Evolutionary conservation across 305 asterid genomes (phyloP).

Genomic region (Solanum hybrid): DNA sequence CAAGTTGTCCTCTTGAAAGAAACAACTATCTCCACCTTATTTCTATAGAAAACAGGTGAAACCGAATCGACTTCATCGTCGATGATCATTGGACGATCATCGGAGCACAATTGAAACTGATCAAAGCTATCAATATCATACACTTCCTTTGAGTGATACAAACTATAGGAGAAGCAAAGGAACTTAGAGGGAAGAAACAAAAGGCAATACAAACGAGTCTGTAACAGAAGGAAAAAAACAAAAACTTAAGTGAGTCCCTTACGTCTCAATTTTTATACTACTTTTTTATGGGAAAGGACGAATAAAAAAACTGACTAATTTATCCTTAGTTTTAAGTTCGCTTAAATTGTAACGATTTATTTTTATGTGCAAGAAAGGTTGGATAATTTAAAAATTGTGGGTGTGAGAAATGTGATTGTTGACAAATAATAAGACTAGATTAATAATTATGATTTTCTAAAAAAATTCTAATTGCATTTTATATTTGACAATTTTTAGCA

Average conservation of each 20-base stretch:
- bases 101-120: background rate
- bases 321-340: background rate
- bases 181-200: background rate
- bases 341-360: background rate
- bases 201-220: background rate
- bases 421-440: background rate
- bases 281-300: background rate
- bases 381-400: background rate
- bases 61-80: background rate
- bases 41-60: background rate
- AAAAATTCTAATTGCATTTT: background rate
- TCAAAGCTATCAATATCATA: background rate
- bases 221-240: too few relatives aligned
- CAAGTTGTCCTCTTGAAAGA: background rate
- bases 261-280: background rate
- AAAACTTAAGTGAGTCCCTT: background rate
- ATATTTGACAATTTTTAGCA: background rate
- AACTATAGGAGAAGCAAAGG: background rate
- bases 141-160: background rate
- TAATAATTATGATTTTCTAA: background rate
- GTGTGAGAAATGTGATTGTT: background rate
- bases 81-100: background rate
- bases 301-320: background rate
- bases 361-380: background rate
- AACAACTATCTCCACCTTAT: background rate